phyloP scores from a whole-genome alignment of 768 basidiomycete species.

The Amanita inopinata region DNA sequence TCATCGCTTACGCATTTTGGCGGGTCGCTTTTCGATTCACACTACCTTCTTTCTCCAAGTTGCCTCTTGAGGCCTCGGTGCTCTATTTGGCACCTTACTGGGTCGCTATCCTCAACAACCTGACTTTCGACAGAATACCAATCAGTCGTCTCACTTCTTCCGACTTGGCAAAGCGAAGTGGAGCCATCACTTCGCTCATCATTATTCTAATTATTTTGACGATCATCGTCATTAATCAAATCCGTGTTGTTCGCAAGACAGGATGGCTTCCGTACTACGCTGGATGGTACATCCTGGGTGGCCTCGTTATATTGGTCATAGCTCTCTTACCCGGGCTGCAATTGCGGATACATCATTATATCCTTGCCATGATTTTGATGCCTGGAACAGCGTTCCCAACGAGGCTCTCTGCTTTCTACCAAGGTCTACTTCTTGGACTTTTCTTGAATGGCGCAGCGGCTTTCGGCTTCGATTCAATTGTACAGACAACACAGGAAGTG shows the following conservation, averaged over 20 bases:
- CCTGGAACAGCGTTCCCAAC: slow-evolving; percentile 80
- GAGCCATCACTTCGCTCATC: slow-evolving; percentile 58
- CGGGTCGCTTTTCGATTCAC: slow-evolving; percentile 65
- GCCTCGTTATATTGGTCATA: slow-evolving; percentile 54
- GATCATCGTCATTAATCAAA: slow-evolving; percentile 59
- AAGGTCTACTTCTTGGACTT: slow-evolving; percentile 74
- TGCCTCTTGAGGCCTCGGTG: slow-evolving; percentile 63
- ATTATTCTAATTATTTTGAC: slow-evolving; percentile 57
- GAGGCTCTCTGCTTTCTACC: slow-evolving; percentile 67
- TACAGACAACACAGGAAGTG: slow-evolving; percentile 68
- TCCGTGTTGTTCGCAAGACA: slow-evolving; percentile 75
- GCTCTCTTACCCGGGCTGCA: slow-evolving; percentile 59
- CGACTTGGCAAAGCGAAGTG: slow-evolving; percentile 55
- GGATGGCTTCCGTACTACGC: slow-evolving; percentile 76
- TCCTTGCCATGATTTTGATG: slow-evolving; percentile 63
- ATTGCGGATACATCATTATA: slow-evolving; percentile 76
- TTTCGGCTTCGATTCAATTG: slow-evolving; percentile 71
- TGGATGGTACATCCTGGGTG: slow-evolving; percentile 63
- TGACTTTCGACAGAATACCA: slow-evolving; percentile 63
- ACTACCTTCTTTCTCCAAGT: slow-evolving; percentile 54
- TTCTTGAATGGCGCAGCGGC: slow-evolving; percentile 74
- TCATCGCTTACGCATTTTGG: slow-evolving; percentile 76
- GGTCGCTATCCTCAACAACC: slow-evolving; percentile 67
- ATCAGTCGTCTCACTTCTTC: slow-evolving; percentile 65
- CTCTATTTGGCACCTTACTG: slow-evolving; percentile 74